phyloP scores from a whole-genome alignment of 306 rosid species.

The Lithocarpus polystachyus region DNA sequence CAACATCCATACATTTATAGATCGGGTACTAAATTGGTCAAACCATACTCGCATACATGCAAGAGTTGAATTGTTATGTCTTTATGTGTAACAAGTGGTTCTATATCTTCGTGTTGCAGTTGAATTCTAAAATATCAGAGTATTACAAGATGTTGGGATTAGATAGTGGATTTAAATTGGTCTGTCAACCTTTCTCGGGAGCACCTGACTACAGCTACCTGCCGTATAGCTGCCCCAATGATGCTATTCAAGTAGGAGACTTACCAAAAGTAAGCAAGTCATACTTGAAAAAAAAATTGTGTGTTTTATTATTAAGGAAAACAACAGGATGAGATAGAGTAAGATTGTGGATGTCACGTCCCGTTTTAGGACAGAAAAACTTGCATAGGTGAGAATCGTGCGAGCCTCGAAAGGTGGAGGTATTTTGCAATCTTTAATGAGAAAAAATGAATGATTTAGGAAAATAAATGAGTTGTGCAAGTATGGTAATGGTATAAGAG shows the following conservation, averaged over 20 bases:
- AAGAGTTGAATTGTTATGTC: not conserved
- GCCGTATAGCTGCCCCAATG: slow-evolving; percentile 42
- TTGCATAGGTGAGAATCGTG: too few relatives aligned
- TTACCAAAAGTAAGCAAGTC: slow-evolving; percentile 45
- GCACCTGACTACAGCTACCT: slow-evolving; percentile 47
- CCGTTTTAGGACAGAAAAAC: too few relatives aligned
- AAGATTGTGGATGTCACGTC: too few relatives aligned
- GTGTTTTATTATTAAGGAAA: too few relatives aligned
- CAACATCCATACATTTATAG: slow-evolving; percentile 47
- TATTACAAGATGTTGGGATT: slow-evolving; percentile 41
- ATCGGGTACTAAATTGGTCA: slow-evolving; percentile 31
- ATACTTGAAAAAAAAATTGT: too few relatives aligned
- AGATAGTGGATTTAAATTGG: slow-evolving; percentile 24
- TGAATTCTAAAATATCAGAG: slow-evolving; percentile 51
- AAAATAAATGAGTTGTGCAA: too few relatives aligned
- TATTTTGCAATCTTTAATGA: too few relatives aligned
- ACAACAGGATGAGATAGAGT: too few relatives aligned
- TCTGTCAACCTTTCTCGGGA: slow-evolving; percentile 65
- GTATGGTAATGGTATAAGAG: too few relatives aligned
- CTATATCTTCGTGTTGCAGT: slow-evolving; percentile 38
- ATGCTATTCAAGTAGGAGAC: slow-evolving; percentile 36
- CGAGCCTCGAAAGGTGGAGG: too few relatives aligned
- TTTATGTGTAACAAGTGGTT: not conserved
- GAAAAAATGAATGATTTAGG: too few relatives aligned
- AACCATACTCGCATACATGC: not conserved